A percentile compares a stretch with the other conserved stretches of the same genome.
Evolutionary conservation across 148 eudicot species (phyloP).

Genomic region (Spergularia bocconei): DNA sequence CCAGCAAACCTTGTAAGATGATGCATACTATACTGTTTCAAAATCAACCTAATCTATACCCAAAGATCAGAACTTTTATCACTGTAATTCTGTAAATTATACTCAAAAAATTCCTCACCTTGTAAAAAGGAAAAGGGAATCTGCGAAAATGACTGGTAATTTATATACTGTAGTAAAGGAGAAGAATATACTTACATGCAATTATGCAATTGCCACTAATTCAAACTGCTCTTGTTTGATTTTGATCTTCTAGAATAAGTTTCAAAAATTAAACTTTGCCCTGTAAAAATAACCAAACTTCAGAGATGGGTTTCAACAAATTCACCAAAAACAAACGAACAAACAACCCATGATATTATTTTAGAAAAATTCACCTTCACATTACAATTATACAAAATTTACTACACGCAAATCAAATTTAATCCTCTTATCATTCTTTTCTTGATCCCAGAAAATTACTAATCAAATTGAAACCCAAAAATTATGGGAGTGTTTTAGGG

Average conservation of each 20-base stretch:
- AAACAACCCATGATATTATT: neutral
- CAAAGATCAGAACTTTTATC: neutral
- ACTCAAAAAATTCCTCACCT: neutral
- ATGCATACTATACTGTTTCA: neutral
- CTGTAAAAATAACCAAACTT: neutral
- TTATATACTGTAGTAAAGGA: too few species aligned
- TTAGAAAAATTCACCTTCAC: too few species aligned
- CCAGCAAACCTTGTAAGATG: too few species aligned
- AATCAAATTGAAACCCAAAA: neutral
- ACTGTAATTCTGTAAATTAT: neutral
- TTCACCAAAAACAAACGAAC: neutral
- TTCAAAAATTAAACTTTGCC: neutral
- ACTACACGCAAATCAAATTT: too few species aligned
- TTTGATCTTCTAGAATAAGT: neutral
- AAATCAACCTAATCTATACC: neutral
- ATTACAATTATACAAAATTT: too few species aligned
- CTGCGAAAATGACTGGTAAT: too few species aligned
- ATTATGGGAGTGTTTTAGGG: neutral
- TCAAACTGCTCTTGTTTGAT: neutral
- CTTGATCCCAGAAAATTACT: neutral
- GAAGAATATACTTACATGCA: conserved; percentile 16
- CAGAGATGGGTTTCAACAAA: conserved; percentile 2
- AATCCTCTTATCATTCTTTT: neutral
- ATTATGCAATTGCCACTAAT: neutral
- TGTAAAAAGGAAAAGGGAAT: neutral